phyloP scores from a whole-genome alignment of 257 asterid species.

The Solanum tarapatanum region DNA sequence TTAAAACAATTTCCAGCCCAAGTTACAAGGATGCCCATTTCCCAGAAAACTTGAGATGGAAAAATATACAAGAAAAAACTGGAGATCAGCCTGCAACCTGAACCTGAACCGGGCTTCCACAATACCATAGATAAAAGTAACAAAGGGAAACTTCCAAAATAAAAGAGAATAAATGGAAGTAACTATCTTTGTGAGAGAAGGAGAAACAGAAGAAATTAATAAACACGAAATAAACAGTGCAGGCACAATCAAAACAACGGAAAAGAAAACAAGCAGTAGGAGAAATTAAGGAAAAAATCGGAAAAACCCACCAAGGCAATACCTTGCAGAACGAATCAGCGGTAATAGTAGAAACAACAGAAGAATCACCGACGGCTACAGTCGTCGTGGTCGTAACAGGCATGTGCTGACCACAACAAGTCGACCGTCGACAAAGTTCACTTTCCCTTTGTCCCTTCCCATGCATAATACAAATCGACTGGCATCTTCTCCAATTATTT shows the following conservation, averaged over 20 bases:
- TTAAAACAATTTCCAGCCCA: background rate
- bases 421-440: slow-evolving; percentile 14
- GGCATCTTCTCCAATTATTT: slow-evolving; percentile 27
- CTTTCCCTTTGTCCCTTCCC: slow-evolving; percentile 44
- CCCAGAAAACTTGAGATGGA: background rate
- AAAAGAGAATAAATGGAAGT: background rate
- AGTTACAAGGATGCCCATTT: background rate
- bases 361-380: slow-evolving; percentile 17
- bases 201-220: background rate
- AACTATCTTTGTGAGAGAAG: background rate
- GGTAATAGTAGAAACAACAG: slow-evolving; percentile 11
- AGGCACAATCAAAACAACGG: background rate
- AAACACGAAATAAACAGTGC: background rate
- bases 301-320: slow-evolving; percentile 24
- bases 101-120: background rate
- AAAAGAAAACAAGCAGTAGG: background rate
- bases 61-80: background rate
- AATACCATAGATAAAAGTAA: background rate
- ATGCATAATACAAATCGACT: slow-evolving; percentile 28
- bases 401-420: slow-evolving; percentile 31
- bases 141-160: background rate
- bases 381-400: slow-evolving; percentile 19
- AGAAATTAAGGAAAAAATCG: background rate
- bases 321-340: slow-evolving; percentile 43
- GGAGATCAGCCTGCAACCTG: background rate